phyloP scores from a whole-genome alignment of 2,329 filamentous ascomycete genomes.

The Penicillium rolfsii region DNA sequence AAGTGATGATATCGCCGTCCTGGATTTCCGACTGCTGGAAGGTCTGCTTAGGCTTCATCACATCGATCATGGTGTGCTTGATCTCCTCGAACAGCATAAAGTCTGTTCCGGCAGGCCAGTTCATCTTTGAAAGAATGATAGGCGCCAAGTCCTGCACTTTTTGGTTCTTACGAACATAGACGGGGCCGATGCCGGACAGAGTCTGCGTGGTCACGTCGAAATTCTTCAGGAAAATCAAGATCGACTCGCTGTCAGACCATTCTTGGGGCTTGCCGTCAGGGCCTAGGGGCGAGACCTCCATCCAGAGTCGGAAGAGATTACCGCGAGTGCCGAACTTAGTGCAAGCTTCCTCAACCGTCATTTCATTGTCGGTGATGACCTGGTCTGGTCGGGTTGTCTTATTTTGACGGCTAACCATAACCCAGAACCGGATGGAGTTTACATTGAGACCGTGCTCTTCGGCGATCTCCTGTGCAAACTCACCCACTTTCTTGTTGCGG shows the following conservation, averaged over 20 bases:
- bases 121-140: constrained; percentile 78
- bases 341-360: constrained; percentile 76
- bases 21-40: constrained; percentile 91
- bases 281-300: constrained; percentile 73
- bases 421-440: constrained; percentile 79
- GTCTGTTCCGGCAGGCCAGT: constrained; percentile 76
- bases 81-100: constrained; percentile 91
- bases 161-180: constrained; percentile 85
- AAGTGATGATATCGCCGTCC: constrained; percentile 95
- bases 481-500: constrained; percentile 72
- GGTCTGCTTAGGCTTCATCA: constrained; percentile 86
- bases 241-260: constrained; percentile 66
- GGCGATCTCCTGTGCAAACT: constrained; percentile 73
- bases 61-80: constrained; percentile 96
- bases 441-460: constrained; percentile 69
- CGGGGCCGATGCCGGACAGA: constrained; percentile 75
- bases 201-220: constrained; percentile 80
- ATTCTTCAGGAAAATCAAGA: constrained; percentile 89
- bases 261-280: constrained; percentile 65
- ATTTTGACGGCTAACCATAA: constrained; percentile 98
- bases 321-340: constrained; percentile 70
- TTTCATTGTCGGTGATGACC: constrained; percentile 74
- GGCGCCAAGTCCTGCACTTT: constrained; percentile 84
- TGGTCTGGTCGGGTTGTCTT: constrained; percentile 92
- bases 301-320: constrained; percentile 76